phyloP scores from a whole-genome alignment of 2,329 filamentous ascomycete species.

The Sporothrix inflata region DNA sequence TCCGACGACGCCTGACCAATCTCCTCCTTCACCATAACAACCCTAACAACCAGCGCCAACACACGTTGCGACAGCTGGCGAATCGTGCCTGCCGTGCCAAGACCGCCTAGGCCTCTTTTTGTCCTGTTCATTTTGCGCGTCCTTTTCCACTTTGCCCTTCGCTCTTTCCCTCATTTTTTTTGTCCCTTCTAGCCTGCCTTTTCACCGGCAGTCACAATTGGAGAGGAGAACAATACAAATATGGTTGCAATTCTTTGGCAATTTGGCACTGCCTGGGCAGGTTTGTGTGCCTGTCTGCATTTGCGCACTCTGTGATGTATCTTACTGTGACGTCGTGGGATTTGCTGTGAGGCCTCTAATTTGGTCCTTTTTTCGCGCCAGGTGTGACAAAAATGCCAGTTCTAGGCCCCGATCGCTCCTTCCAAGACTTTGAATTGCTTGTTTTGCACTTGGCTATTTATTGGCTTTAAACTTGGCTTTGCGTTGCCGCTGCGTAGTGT shows the following conservation, averaged over 20 bases:
- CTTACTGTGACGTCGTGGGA: conserved; percentile 8
- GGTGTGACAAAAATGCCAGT: neutral
- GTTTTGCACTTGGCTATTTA: conserved; percentile 20
- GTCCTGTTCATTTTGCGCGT: neutral
- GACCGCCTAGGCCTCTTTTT: conserved; percentile 9
- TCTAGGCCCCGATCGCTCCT: conserved; percentile 14
- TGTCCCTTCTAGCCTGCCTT: neutral
- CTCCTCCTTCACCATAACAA: neutral
- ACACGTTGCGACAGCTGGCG: neutral
- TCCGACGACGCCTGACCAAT: neutral
- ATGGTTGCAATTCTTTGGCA: neutral
- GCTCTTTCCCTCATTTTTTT: neutral
- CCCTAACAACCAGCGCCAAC: neutral
- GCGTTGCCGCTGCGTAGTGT: neutral
- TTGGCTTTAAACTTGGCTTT: conserved; percentile 21
- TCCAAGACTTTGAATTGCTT: conserved; percentile 25
- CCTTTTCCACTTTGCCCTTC: neutral
- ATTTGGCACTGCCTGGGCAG: neutral
- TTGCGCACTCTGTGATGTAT: neutral
- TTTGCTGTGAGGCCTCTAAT: neutral
- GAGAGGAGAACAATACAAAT: neutral
- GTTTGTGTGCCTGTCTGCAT: neutral
- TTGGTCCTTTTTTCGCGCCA: neutral
- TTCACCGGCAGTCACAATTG: neutral
- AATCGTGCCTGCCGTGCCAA: conserved; percentile 7